phyloP scores from a whole-genome alignment of 1,284 basidiomycete genomes.

The Moesziomyces sp. region DNA sequence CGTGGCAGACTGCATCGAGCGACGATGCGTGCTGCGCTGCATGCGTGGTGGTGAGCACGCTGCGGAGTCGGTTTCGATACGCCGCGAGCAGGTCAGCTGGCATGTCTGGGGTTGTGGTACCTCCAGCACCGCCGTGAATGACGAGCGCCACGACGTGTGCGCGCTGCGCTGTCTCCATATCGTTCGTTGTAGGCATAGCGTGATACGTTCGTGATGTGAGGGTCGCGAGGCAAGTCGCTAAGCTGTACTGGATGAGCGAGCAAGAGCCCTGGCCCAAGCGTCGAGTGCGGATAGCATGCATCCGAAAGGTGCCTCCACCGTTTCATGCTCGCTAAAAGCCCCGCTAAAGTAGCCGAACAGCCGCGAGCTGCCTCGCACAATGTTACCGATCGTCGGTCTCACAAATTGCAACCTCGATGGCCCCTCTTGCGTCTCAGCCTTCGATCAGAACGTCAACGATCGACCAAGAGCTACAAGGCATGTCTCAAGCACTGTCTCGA shows the following conservation, averaged over 20 bases:
- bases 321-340: not conserved
- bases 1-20: constrained; percentile 82
- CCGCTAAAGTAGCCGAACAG: not conserved
- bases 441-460: too few relatives aligned
- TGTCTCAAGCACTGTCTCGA: too few relatives aligned
- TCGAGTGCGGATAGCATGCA: not conserved
- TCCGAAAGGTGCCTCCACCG: not conserved
- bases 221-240: not conserved
- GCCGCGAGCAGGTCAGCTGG: constrained; percentile 71
- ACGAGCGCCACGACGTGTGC: constrained; percentile 35
- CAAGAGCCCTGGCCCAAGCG: not conserved
- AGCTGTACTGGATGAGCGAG: not conserved
- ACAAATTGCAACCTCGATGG: not conserved
- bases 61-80: constrained; percentile 74
- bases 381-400: not conserved
- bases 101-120: constrained; percentile 26
- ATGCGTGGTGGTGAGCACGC: constrained; percentile 76
- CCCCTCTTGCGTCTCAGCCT: too few relatives aligned
- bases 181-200: not conserved
- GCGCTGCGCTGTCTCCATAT: not conserved
- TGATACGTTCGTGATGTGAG: too few relatives aligned
- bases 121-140: constrained; percentile 51
- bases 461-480: too few relatives aligned
- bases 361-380: not conserved
- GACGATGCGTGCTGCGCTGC: constrained; percentile 76